phyloP scores from a whole-genome alignment of 164 flowering plant species.

The Saururus chinensis region DNA sequence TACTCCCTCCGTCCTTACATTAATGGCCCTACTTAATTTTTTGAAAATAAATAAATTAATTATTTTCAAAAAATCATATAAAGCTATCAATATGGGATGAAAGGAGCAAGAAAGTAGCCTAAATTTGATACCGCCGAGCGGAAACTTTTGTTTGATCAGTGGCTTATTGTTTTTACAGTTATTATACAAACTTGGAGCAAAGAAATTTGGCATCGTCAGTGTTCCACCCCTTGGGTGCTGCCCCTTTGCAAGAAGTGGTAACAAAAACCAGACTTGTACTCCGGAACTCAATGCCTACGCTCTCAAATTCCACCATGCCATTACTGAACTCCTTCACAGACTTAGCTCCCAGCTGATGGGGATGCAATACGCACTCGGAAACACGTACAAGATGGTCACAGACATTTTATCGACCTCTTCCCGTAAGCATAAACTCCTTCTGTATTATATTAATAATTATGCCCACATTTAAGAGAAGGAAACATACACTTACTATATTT shows the following conservation, averaged over 20 bases:
- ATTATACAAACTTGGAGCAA: conserved; percentile 31
- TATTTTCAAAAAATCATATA: too few species aligned
- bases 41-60: too few species aligned
- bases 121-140: too few species aligned
- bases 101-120: too few species aligned
- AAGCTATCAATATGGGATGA: too few species aligned
- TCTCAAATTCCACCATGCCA: background rate
- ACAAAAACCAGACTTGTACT: conserved; percentile 27
- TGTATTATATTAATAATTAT: too few species aligned
- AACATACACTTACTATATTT: too few species aligned
- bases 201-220: conserved; percentile 39
- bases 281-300: conserved; percentile 19
- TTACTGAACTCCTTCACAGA: conserved; percentile 12
- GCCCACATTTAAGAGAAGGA: too few species aligned
- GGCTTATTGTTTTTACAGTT: conserved; percentile 10
- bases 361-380: conserved; percentile 44
- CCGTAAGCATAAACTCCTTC: background rate
- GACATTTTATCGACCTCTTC: conserved; percentile 14
- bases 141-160: too few species aligned
- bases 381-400: conserved; percentile 32
- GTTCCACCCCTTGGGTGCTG: conserved; percentile 47
- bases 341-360: conserved; percentile 27
- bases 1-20: too few species aligned
- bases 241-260: conserved; percentile 24
- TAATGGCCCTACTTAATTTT: too few species aligned